These are phyloP conservation scores for Fomitiporia mediterranea DNA, from an alignment of 1,284 basidiomycete genomes.

Conservation along the genomic window DNA sequence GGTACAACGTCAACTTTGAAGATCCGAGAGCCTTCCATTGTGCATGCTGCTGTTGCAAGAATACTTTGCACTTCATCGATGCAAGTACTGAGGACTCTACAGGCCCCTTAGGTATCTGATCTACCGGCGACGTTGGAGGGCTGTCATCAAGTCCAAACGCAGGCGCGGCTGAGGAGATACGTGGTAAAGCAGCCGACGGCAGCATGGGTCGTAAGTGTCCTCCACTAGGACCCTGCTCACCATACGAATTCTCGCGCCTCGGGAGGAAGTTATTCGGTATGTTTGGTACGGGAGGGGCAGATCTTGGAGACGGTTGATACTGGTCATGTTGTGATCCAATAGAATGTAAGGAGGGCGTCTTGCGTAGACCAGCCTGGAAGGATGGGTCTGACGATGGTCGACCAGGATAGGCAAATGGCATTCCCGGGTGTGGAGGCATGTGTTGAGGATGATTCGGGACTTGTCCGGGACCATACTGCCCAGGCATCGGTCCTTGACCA, in stretches of 20 bases:
- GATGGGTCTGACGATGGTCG: constrained; percentile 39
- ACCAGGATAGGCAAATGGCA: constrained; percentile 22
- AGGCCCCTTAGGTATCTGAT: constrained; percentile 54
- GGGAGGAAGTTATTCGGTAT: constrained; percentile 33
- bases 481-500: constrained; percentile 14
- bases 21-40: constrained; percentile 96
- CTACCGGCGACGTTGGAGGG: constrained; percentile 71
- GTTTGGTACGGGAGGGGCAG: constrained; percentile 40
- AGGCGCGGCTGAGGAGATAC: constrained; percentile 44
- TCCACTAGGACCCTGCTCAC: constrained; percentile 25
- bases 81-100: constrained; percentile 74
- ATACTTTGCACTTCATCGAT: constrained; percentile 99
- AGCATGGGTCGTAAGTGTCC: constrained; percentile 43
- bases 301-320: constrained; percentile 31
- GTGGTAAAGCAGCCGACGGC: constrained; percentile 56
- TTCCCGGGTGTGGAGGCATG: constrained; percentile 20
- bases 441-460: constrained; percentile 12
- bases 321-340: constrained; percentile 51
- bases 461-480: background rate
- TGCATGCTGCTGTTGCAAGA: constrained; percentile 90
- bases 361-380: constrained; percentile 41
- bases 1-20: constrained; percentile 85
- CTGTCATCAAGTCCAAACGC: constrained; percentile 55
- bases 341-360: constrained; percentile 58
- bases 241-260: constrained; percentile 29